A percentile compares a stretch with the other conserved stretches of the same genome.
phyloP scores from a whole-genome alignment of 441 rosid genomes.

The Omphalea diandra region DNA sequence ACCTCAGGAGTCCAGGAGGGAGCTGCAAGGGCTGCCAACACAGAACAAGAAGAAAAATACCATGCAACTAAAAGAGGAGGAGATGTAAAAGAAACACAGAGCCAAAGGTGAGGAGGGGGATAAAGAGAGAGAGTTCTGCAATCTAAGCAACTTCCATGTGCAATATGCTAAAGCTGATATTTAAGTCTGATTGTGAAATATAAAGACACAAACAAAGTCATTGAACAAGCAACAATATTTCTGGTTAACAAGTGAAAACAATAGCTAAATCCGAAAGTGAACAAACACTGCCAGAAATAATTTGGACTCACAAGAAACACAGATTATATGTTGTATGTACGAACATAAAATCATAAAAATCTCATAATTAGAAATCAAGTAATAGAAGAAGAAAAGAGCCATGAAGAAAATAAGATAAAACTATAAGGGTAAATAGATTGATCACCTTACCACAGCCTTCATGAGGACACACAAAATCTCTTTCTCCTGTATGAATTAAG shows the following conservation, averaged over 20 bases:
- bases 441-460: constrained; percentile 99
- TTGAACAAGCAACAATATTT: background rate
- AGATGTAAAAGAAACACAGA: too few species aligned
- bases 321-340: background rate
- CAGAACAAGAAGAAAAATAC: too few species aligned
- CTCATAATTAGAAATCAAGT: background rate
- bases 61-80: too few species aligned
- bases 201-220: background rate
- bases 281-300: background rate
- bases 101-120: too few species aligned
- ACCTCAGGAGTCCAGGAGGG: too few species aligned
- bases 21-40: background rate
- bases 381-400: background rate
- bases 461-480: constrained; percentile 79
- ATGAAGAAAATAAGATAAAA: background rate
- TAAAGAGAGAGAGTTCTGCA: too few species aligned
- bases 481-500: constrained; percentile 91
- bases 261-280: background rate
- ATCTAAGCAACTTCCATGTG: background rate
- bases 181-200: background rate
- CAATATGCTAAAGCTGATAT: background rate
- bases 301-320: background rate
- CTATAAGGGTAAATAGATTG: constrained; percentile 21
- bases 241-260: background rate
- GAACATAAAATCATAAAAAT: background rate